Percentiles rank a stretch among this genome's conserved stretches.
Conservation (phyloP, 75 land plant genomes). For the Cryptomeria japonica region DNA sequence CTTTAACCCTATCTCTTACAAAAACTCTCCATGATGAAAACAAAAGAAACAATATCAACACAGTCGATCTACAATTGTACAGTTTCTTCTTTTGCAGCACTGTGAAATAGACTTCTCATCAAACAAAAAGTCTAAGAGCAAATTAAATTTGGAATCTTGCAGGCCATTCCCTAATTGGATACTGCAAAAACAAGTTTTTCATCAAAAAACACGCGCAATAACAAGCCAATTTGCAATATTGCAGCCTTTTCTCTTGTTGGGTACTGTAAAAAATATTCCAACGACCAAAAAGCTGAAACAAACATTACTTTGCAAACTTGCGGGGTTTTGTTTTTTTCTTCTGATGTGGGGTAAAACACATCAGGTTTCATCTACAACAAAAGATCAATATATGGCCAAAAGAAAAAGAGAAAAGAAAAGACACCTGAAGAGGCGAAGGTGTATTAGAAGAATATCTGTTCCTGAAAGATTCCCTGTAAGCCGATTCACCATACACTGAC, state of each 20-base stretch:
- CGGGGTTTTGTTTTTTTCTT: not conserved
- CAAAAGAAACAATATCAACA: not conserved
- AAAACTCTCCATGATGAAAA: not conserved
- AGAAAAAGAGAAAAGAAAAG: not conserved
- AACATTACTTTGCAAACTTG: not conserved
- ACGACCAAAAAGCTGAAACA: not conserved
- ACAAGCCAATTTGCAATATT: not conserved
- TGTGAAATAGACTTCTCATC: too few species aligned
- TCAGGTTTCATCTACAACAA: not conserved
- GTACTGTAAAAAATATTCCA: not conserved
- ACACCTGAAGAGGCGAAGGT: slow-evolving; percentile 6
- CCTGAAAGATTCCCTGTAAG: slow-evolving; percentile 3
- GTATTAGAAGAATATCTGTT: slow-evolving; percentile 6
- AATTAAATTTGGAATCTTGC: not conserved
- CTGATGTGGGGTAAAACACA: not conserved
- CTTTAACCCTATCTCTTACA: not conserved
- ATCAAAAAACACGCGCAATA: not conserved
- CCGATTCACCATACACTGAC: slow-evolving; percentile 44
- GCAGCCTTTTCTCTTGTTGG: not conserved
- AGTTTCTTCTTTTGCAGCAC: too few species aligned
- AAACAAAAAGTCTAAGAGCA: too few species aligned
- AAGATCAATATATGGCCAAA: not conserved
- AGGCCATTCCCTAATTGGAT: not conserved
- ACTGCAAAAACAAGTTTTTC: not conserved
- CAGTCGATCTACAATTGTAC: not conserved